Evolutionary conservation across 345 rosid species (phyloP), one percentile per base, ranked within the genome.

Genomic region (Lepidium africanum): DNA sequence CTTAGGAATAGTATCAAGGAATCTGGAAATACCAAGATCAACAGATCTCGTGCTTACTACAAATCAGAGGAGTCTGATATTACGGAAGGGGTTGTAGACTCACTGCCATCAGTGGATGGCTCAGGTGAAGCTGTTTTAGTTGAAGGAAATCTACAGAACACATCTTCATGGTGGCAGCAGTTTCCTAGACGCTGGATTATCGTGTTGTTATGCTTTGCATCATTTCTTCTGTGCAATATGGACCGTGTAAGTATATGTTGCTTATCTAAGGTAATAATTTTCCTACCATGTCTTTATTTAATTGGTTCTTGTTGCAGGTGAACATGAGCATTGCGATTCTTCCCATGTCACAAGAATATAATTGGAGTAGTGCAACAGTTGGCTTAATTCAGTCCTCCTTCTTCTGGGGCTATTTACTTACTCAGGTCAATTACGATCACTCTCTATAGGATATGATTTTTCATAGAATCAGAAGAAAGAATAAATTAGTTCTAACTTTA

Each of bases 281-380:
- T 15, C 14, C 13, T 42, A 48, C 35, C n/a, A 38, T 14, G 55
- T 51, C 11, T 30, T 67, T 48, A 36, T 73, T 71, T 21, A 48
- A 35, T 50, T 57, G 30, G 35, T 77, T 46, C 63, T 48, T 63
- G 52, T 70, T 76, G 74, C 71, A 93, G 98, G 98, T 93, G 65
- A 93, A 93, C 73, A 93, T 90, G 97, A 93, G 98, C 88, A 90
- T 90, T 80, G 97, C 98, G 10, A 88, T 93, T 49, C 97, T 93
- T 75, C 97, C 98, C 32, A 93, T 93, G 98, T 93, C 97, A 38
- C 74, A 85, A 81, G 91, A 93, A 83, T 93, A 77, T 77, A 85
- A 81, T 68, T 93, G 98, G 98, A 90, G 83, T 81, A 90, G 96
- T 77, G 87, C 97, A 54, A 93, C 98, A 1, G 91, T 93, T 77